Evolutionary conservation across 2,329 filamentous ascomycete genomes (phyloP).

Genomic region (Fusarium sp.): DNA sequence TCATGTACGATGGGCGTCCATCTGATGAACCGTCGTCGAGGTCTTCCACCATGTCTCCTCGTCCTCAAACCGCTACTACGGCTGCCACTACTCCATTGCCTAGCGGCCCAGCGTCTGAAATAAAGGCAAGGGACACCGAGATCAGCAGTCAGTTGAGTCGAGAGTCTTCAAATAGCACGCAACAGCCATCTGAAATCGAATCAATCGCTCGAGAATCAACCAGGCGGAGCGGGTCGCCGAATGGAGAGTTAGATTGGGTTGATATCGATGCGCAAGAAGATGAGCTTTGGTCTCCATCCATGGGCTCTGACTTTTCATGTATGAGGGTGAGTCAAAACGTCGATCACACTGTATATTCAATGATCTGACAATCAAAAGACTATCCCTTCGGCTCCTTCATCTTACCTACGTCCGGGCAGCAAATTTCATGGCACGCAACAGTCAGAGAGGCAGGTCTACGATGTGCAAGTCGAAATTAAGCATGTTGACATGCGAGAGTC

Average conservation of each 20-base stretch:
- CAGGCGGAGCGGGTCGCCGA: constrained; percentile 25
- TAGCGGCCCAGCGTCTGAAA: constrained; percentile 44
- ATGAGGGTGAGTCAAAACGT: constrained; percentile 46
- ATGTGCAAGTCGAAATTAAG: constrained; percentile 96
- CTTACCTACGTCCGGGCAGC: constrained; percentile 86
- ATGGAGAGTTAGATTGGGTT: constrained; percentile 34
- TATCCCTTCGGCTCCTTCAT: constrained; percentile 82
- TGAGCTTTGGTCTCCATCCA: constrained; percentile 48
- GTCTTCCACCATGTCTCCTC: constrained; percentile 56
- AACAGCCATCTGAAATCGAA: constrained; percentile 31
- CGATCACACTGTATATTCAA: not conserved
- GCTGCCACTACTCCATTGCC: constrained; percentile 48
- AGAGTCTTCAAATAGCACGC: constrained; percentile 34
- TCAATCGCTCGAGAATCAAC: constrained; percentile 17
- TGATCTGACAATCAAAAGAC: constrained; percentile 58
- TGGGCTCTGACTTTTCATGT: constrained; percentile 51
- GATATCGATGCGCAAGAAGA: constrained; percentile 42
- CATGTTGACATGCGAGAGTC: constrained; percentile 95
- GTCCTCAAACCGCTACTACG: constrained; percentile 49
- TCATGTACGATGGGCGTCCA: constrained; percentile 39
- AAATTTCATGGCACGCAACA: constrained; percentile 91
- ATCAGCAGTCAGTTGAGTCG: constrained; percentile 37
- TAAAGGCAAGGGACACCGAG: constrained; percentile 48
- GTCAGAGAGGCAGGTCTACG: constrained; percentile 91
- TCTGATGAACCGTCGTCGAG: constrained; percentile 48